Percentiles rank a stretch among this genome's conserved stretches.
phyloP scores from a whole-genome alignment of 1,284 basidiomycete species.

The Cryptococcus depauperatus region DNA sequence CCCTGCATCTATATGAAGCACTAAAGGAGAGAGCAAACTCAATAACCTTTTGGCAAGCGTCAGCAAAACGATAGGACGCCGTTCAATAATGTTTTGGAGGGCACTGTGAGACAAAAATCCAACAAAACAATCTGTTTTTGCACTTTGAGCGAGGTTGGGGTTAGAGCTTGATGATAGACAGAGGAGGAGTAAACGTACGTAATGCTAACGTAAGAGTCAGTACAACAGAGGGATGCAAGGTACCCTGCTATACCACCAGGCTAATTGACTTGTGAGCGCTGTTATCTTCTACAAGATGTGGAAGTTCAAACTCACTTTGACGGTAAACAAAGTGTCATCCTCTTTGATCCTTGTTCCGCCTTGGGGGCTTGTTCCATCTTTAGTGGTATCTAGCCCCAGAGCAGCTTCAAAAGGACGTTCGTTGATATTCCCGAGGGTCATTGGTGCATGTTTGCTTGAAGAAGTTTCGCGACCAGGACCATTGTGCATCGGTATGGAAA shows the following conservation, averaged over 20 bases:
- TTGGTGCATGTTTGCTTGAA: slow-evolving; percentile 10
- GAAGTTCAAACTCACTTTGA: slow-evolving; percentile 50
- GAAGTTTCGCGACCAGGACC: too few relatives aligned
- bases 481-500: too few relatives aligned
- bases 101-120: slow-evolving; percentile 86
- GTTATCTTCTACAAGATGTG: background rate
- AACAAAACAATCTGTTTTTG: slow-evolving; percentile 95
- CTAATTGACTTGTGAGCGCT: slow-evolving; percentile 45
- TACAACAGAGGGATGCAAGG: slow-evolving; percentile 84
- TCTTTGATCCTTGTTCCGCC: background rate
- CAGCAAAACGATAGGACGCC: slow-evolving; percentile 85
- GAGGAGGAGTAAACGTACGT: slow-evolving; percentile 18
- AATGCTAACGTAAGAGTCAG: slow-evolving; percentile 92
- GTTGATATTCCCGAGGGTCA: slow-evolving; percentile 12
- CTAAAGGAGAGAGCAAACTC: slow-evolving; percentile 84
- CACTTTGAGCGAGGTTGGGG: slow-evolving; percentile 46
- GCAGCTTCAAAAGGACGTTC: slow-evolving; percentile 33
- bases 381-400: slow-evolving; percentile 21
- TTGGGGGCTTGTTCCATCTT: slow-evolving; percentile 3
- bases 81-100: slow-evolving; percentile 82
- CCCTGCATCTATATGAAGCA: slow-evolving; percentile 93
- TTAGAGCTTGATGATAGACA: background rate
- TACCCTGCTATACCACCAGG: slow-evolving; percentile 98
- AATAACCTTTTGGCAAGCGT: slow-evolving; percentile 95
- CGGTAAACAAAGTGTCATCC: slow-evolving; percentile 70